Base-by-base conservation (phyloP, 2,329 filamentous ascomycete species). In the Hypoxylon sp. region DNA sequence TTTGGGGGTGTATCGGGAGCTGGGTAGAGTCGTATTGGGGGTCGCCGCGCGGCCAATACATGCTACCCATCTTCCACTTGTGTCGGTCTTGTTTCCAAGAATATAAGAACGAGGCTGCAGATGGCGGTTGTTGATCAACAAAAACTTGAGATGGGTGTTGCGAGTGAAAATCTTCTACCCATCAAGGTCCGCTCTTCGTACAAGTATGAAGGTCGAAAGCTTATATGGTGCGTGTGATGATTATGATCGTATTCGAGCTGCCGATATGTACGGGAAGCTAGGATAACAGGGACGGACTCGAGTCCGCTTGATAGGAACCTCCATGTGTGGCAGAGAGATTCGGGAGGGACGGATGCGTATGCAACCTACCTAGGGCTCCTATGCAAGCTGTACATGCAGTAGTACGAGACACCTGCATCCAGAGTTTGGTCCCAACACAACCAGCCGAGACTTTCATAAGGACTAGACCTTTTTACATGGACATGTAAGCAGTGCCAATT, bases 271-370 rank as follows among this genome's bases (percentile, higher is more conserved):
- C 60, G 57, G 46, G 33, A 17, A 60, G 20, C 61, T 49, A 62
- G 42, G 51, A 44, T 59, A 35, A 50, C 20, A 61, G 48, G 48
- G 42, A 56, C 31, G 35, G 46, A 58, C 25, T 61, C 17, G 25
- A 61, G 48, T 44, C 49, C 56, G 67, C 54, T 64, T 56, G 56
- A 62, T 37, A 60, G 25, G 49, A 54, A 59, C 46, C 42, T 60
- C 33, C 25, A n/a, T 40, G 44, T 55, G 25, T 20, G 17, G 35
- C 44, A 35, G 37, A 62, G 30, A 62, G 20, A 46, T 58, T 56
- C 66, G 69, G 67, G 67, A 72, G 51, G 51, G 61, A 60, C 69
- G 69, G 69, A 71, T 71, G 64, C 57, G 55, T 53, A 67, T 65
- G 54, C 50, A 20, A 67, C 58, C 53, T 62, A 58, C 53, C 59